Percentiles rank a stretch among this genome's conserved stretches.
These are phyloP conservation scores for Elymus sibiricus DNA, from an alignment of 176 grass and related monocot species.

Conservation along the genomic window DNA sequence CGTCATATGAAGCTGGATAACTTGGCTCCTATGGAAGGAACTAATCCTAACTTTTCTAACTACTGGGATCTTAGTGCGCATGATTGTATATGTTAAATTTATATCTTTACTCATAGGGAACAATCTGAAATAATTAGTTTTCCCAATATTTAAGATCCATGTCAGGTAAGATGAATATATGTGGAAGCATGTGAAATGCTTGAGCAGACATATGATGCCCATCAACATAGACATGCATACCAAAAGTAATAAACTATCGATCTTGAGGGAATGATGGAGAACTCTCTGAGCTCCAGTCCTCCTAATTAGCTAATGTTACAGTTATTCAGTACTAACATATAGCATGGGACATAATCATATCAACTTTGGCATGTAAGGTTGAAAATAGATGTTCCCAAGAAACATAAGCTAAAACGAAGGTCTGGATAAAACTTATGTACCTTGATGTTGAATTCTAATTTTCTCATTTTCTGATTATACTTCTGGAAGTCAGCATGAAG, in stretches of 20 bases:
- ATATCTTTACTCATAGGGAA: not conserved
- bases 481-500: constrained; percentile 68
- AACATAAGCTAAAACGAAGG: not conserved
- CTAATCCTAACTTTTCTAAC: not conserved
- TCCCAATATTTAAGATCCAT: not conserved
- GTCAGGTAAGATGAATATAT: not conserved
- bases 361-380: not conserved
- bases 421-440: constrained; percentile 34
- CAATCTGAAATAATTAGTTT: constrained; percentile 18
- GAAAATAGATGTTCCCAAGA: constrained; percentile 15
- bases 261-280: not conserved
- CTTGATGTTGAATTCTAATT: constrained; percentile 93
- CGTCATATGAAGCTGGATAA: not conserved
- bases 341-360: not conserved
- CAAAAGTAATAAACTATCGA: not conserved
- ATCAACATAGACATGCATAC: not conserved
- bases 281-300: not conserved
- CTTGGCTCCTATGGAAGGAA: not conserved
- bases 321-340: constrained; percentile 1
- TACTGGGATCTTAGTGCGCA: not conserved
- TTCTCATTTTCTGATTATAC: constrained; percentile 99
- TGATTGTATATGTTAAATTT: not conserved
- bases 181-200: not conserved
- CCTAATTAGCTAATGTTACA: not conserved
- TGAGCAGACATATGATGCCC: constrained; percentile 15